Evolutionary conservation across 306 rosid species (phyloP), one percentile per base, ranked within the genome.

Genomic region (Datisca glomerata): DNA sequence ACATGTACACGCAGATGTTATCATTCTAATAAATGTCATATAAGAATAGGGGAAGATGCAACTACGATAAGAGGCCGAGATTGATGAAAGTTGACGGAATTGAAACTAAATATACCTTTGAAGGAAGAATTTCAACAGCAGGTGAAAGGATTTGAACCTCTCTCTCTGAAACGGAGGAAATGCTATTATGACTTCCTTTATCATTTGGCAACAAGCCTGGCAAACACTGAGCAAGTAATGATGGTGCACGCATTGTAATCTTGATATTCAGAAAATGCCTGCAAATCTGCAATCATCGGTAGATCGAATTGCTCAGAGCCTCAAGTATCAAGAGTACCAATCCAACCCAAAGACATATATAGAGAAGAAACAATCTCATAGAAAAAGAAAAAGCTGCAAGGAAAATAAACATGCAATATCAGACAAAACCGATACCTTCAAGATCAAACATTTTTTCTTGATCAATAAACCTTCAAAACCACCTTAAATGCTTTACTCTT

Each of bases 51-150:
- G 20, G 41, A n/a, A 5, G 13, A 24, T 20, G 41, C 20, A n/a
- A 12, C 27, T 31, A 20, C 40, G 21, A 32, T 31, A 32, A 32
- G 27, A 47, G 29, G 42, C 19, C 31, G 21, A 32, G 6, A 20
- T n/a, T n/a, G 4, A 31, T 7, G 12, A 2, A 31, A 31, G 9
- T 3, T 3, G 12, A 31, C 9, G 1, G 10, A 38, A 24, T 22
- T 9, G 12, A 37, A 18, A 18, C 12, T 32, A 25, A 47, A 63
- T 55, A 15, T 58, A 78, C 97, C 89, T 77, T 89, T 16, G 97
- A 83, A 29, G 95, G 97, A 46, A 89, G 45, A 68, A 89, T 83
- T 74, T 89, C 97, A 10, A 89, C 97, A 0, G 97, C 97, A 5
- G 82, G 95, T 12, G 79, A 77, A 25, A 86, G 68, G 18, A 78